Evolutionary conservation across 2,329 filamentous ascomycete species (phyloP), one percentile per base, ranked within the genome.

Genomic region (Aureobasidium vineae): DNA sequence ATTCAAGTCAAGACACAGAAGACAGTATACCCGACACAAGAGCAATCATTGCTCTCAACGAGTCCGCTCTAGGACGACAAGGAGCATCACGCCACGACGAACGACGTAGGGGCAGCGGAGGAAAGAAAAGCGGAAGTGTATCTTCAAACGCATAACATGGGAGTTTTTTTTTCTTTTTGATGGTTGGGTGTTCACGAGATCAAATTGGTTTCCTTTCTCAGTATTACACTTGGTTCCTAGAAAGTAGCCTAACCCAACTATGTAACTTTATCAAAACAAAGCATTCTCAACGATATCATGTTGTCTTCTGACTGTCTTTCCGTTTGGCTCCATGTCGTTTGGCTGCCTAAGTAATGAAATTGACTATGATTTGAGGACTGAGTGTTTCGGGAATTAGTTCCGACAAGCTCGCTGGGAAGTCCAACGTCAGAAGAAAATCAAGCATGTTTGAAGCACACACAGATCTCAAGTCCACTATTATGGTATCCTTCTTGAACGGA

Each of bases 231-330:
- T 61, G 41, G 57, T 61, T 61, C 43, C n/a, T 36, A 45, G 28
- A 47, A 36, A 60, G 40, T 28, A 60, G 28, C 41, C 40, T 31
- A 15, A 31, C 41, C 41, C n/a, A 59, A 43, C 38, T 43, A 59
- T 61, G 57, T 61, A 61, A 49, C 41, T 61, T 49, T 61, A 61
- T 23, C 28, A 43, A 49, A 61, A 33, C 43, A 36, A 61, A 38
- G 41, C 28, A 36, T 13, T 40, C 26, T 41, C 16, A 56, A 56
- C 16, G 1, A 19, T 31, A 31, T 52, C 26, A n/a, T 52, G 6
- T 5, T n/a, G 16, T n/a, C 11, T 5, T 23, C n/a, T 23, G 8
- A 16, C 11, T 50, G 26, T 10, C 16, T 33, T 50, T 6, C 5
- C 6, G 23, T 11, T 26, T 6, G 23, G 6, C 6, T 3, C 15